Conservation (phyloP, 2,329 filamentous ascomycete species). For the Paraphaeosphaeria sporulosa region DNA sequence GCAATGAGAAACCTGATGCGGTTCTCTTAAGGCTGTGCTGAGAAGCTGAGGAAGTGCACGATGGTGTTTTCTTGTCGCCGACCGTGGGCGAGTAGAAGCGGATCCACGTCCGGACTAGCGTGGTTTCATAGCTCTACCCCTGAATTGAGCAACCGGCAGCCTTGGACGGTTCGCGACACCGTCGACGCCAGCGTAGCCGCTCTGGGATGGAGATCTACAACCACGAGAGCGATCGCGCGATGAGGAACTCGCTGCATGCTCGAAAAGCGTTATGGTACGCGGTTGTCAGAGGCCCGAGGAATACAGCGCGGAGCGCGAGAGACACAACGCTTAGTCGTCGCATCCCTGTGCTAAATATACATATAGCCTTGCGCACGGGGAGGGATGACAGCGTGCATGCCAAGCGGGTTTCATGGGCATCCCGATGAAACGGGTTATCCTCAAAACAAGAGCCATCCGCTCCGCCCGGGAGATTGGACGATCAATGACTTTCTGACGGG, state of each 20-base stretch:
- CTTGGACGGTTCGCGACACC: constrained; percentile 28
- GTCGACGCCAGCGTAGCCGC: constrained; percentile 38
- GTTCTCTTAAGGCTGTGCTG: constrained; percentile 30
- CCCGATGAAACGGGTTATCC: constrained; percentile 45
- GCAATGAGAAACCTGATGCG: constrained; percentile 32
- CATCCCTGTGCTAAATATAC: constrained; percentile 42
- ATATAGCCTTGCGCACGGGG: constrained; percentile 38
- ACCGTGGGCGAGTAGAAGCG: constrained; percentile 39
- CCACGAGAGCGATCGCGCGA: constrained; percentile 19
- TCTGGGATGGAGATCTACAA: constrained; percentile 32
- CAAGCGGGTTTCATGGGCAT: constrained; percentile 44
- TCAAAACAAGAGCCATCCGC: constrained; percentile 51
- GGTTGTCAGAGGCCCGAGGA: constrained; percentile 9
- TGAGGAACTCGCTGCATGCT: background rate
- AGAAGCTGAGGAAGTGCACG: constrained; percentile 28
- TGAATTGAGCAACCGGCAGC: constrained; percentile 32
- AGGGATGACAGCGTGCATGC: constrained; percentile 45
- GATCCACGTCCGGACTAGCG: constrained; percentile 24
- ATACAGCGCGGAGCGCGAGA: constrained; percentile 14
- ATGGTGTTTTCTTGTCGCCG: constrained; percentile 34
- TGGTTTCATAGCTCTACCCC: constrained; percentile 41
- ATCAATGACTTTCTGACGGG: constrained; percentile 50
- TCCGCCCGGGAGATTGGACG: constrained; percentile 50
- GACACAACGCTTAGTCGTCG: constrained; percentile 23
- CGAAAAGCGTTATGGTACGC: constrained; percentile 12